A percentile compares a stretch with the other conserved stretches of the same genome.
These are phyloP conservation scores for Leccinum boreale DNA, from an alignment of 768 basidiomycete species.

Conservation along the genomic window DNA sequence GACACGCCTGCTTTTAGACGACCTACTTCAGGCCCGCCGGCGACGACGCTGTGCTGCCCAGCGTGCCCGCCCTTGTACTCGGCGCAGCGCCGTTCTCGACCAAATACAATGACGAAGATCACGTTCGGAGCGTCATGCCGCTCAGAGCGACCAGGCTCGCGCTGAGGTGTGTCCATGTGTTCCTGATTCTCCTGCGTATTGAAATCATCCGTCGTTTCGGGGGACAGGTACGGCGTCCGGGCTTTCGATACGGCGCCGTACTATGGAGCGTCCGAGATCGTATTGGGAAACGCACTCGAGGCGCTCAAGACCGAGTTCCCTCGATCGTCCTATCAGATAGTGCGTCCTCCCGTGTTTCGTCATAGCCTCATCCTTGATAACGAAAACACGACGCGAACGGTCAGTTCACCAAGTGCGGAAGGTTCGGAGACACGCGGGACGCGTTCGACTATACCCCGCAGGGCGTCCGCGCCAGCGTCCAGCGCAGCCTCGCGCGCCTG, in stretches of 20 bases:
- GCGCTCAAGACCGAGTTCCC: conserved; percentile 67
- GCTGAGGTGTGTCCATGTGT: conserved; percentile 50
- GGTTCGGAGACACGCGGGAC: conserved; percentile 51
- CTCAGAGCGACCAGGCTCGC: conserved; percentile 70
- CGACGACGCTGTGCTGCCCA: conserved; percentile 28
- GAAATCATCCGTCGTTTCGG: neutral
- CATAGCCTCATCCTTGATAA: no score
- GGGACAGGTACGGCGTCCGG: conserved; percentile 67
- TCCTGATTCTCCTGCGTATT: neutral
- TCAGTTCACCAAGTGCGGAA: conserved; percentile 85
- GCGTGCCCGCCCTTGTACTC: conserved; percentile 53
- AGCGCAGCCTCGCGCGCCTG: conserved; percentile 63
- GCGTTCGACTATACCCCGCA: conserved; percentile 73
- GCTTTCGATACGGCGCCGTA: conserved; percentile 83
- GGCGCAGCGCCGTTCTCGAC: conserved; percentile 71
- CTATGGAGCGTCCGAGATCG: conserved; percentile 77
- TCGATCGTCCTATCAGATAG: conserved; percentile 72
- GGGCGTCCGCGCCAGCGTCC: conserved; percentile 63
- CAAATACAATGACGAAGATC: conserved; percentile 61
- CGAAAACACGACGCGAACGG: neutral
- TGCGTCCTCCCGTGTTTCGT: conserved; percentile 23
- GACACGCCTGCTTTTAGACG: conserved; percentile 22
- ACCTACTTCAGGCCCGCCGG: conserved; percentile 29
- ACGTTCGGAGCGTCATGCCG: conserved; percentile 54
- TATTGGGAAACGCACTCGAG: conserved; percentile 65